Percentiles rank a stretch among this genome's conserved stretches.
These are phyloP conservation scores for Helotiales sp. DNA, from an alignment of 2,329 filamentous ascomycete genomes.

Conservation along the genomic window DNA sequence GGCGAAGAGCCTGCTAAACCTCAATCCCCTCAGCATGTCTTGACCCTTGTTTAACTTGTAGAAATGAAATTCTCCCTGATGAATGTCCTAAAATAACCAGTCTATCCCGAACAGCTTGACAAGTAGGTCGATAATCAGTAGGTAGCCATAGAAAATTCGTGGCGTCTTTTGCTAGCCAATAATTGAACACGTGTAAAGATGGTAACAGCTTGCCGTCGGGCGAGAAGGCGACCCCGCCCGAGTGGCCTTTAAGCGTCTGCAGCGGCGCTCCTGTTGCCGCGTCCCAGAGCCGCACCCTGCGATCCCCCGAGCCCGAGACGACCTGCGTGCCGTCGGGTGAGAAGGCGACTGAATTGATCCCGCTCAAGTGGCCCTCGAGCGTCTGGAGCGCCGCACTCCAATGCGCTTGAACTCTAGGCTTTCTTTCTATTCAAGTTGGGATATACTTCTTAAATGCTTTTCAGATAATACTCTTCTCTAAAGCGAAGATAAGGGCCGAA, in stretches of 20 bases:
- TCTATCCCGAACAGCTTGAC: background rate
- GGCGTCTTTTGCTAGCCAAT: conserved; percentile 16
- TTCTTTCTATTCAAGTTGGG: conserved; percentile 5
- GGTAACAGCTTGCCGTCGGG: background rate
- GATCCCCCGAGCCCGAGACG: conserved; percentile 1
- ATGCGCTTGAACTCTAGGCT: conserved; percentile 20
- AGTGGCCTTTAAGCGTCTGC: conserved; percentile 19
- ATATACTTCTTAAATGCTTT: conserved; percentile 5
- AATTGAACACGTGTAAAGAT: background rate
- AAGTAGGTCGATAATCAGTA: conserved; percentile 19
- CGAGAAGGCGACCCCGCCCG: background rate
- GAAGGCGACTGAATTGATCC: conserved; percentile 15
- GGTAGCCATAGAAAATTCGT: conserved; percentile 17
- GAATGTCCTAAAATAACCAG: too few species aligned
- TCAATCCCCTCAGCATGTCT: background rate
- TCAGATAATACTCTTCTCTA: conserved; percentile 38
- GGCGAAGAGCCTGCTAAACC: background rate
- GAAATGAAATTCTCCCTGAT: too few species aligned
- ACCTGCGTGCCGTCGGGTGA: conserved; percentile 10
- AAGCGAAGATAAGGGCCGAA: conserved; percentile 39
- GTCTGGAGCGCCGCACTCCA: conserved; percentile 12
- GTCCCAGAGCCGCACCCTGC: too few species aligned
- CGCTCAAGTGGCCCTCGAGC: too few species aligned
- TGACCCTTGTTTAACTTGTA: too few species aligned
- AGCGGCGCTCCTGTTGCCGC: conserved; percentile 20